Conservation (phyloP, 805 yeast genomes). For the Teunomyces barrocoloradensis region DNA sequence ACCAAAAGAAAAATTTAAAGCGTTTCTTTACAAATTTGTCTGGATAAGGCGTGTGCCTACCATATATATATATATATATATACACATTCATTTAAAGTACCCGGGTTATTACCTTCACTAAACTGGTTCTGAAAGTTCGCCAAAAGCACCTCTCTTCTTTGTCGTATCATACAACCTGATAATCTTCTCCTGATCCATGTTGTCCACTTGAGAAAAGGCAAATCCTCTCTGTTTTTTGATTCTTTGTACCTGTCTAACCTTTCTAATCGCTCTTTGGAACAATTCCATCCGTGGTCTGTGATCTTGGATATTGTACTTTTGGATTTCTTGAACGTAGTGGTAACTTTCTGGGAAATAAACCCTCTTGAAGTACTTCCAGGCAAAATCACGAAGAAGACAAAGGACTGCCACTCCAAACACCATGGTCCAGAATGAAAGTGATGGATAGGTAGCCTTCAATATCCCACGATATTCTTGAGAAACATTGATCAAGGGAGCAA, state of each 20-base stretch:
- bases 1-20: background rate
- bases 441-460: conserved; percentile 69
- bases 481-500: conserved; percentile 81
- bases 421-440: conserved; percentile 81
- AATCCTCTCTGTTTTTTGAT: conserved; percentile 98
- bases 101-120: conserved; percentile 3
- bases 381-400: conserved; percentile 81
- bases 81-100: background rate
- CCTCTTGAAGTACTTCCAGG: conserved; percentile 93
- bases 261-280: conserved; percentile 94
- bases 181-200: conserved; percentile 85
- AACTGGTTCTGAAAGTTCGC: conserved; percentile 38
- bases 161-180: conserved; percentile 96
- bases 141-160: conserved; percentile 71
- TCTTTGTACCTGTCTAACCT: conserved; percentile 96
- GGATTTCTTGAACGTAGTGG: conserved; percentile 95
- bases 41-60: background rate
- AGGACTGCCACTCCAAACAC: conserved; percentile 69
- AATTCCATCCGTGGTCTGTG: conserved; percentile 95
- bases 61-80: background rate
- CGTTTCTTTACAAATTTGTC: background rate
- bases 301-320: conserved; percentile 89
- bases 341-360: conserved; percentile 89
- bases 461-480: conserved; percentile 86
- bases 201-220: conserved; percentile 93